Conservation (phyloP, 2,329 filamentous ascomycete species). For the Phialophora chinensis region DNA sequence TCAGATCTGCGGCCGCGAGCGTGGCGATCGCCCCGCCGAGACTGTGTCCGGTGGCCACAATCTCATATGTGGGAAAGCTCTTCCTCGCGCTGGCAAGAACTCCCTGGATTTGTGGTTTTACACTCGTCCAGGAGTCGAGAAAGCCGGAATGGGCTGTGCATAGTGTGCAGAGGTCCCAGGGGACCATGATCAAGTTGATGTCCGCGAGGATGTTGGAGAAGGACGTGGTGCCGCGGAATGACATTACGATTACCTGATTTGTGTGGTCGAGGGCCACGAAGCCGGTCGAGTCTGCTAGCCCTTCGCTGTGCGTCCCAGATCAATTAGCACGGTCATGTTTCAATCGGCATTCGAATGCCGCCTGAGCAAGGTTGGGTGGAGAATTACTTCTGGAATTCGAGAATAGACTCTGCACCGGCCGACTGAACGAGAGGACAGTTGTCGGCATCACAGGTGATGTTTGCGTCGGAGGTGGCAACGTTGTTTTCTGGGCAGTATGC, state of each 20-base stretch:
- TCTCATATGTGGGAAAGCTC: constrained; percentile 49
- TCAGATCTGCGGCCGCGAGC: constrained; percentile 54
- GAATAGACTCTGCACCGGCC: constrained; percentile 53
- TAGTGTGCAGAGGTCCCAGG: constrained; percentile 50
- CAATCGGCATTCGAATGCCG: background rate
- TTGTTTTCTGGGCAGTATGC: constrained; percentile 60
- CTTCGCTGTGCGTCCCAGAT: constrained; percentile 36
- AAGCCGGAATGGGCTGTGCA: constrained; percentile 57
- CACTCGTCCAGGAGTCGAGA: constrained; percentile 52
- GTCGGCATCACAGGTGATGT: constrained; percentile 52
- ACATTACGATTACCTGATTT: constrained; percentile 46
- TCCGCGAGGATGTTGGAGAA: constrained; percentile 43
- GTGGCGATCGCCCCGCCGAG: constrained; percentile 59
- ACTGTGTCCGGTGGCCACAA: constrained; percentile 58
- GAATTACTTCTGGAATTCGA: constrained; percentile 56
- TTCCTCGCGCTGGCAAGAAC: constrained; percentile 47
- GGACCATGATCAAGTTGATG: constrained; percentile 40
- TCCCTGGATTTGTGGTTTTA: constrained; percentile 46
- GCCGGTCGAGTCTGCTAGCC: constrained; percentile 51
- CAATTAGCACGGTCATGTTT: background rate
- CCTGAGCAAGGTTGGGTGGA: background rate
- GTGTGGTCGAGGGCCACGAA: constrained; percentile 55
- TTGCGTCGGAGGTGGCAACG: constrained; percentile 49
- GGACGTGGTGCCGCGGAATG: constrained; percentile 46
- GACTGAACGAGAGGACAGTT: constrained; percentile 58